These are phyloP conservation scores for Arthrobotrys megalospora DNA, from an alignment of 2,329 filamentous ascomycete genomes.

Conservation along the genomic window DNA sequence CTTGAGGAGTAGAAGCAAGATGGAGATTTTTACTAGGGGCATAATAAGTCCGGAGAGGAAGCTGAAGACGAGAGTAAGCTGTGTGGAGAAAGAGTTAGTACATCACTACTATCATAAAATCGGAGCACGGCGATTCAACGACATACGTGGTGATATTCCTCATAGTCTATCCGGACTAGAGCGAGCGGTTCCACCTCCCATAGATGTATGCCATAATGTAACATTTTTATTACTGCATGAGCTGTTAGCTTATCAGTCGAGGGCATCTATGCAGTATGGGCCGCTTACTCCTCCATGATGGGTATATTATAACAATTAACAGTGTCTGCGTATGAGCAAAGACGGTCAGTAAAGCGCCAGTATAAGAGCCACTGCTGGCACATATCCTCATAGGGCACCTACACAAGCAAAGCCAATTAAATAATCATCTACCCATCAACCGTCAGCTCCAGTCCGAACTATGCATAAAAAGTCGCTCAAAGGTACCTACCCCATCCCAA, in stretches of 20 bases:
- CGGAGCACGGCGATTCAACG: not conserved
- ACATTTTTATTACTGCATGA: conserved; percentile 53
- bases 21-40: conserved; percentile 59
- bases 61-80: conserved; percentile 55
- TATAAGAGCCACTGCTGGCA: not conserved
- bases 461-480: not conserved
- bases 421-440: conserved; percentile 42
- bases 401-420: conserved; percentile 45
- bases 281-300: conserved; percentile 56
- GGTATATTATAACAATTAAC: conserved; percentile 57
- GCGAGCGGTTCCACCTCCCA: conserved; percentile 56
- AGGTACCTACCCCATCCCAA: conserved; percentile 52
- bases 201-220: conserved; percentile 59
- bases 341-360: not conserved
- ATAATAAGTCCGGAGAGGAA: conserved; percentile 59
- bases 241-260: conserved; percentile 7
- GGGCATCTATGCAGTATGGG: not conserved
- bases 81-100: not conserved
- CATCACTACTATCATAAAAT: not conserved
- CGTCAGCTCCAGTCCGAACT: conserved; percentile 15
- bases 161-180: conserved; percentile 47
- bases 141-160: conserved; percentile 56
- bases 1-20: conserved; percentile 58
- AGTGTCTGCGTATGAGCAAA: conserved; percentile 3
- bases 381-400: not conserved